Evolutionary conservation across 805 yeast genomes (phyloP), one percentile per base, ranked within the genome.

Genomic region (Spathaspora arborariae): DNA sequence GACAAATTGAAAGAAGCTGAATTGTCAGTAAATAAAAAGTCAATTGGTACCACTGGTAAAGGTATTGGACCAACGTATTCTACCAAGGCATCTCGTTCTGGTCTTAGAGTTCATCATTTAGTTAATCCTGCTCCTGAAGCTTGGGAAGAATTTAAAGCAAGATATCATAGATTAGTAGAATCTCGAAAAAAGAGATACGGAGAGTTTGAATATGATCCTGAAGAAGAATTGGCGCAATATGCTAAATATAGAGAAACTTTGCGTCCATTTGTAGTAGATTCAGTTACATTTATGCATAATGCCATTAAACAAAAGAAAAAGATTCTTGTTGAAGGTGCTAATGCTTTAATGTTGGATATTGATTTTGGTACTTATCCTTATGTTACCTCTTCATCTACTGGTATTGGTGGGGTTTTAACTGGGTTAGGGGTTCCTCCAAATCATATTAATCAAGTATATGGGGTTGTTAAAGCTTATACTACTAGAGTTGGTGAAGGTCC

Each of bases 401-500:
- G 96, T 59, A 89, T 94, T 61, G 99, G 99, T 57, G 99, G 99
- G 72, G 98, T 94, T 44, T 75, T 90, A 60, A 94, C 99, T 35
- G 99, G 99, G 51, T 79, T 94, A 55, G 99, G 98, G 56, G 68
- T 94, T 51, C 97, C 98, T n/a, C 99, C 99, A 56, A 79, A 76
- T 54, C 72, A 82, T 52, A 85, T 94, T 58, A 79, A 76, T 45
- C 84, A 89, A 65, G 76, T 90, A 39, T 89, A 85, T 65, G 99
- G 99, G 69, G 99, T 94, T 20, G 98, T 92, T 41, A 94, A 94
- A 76, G 98, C 98, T 37, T 94, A 94, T 72, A 94, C 99, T 40
- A 94, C 99, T 33, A 84, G 99, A 71, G 99, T 94, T 46, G 99
- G 99, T 59, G 98, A 91, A 64, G 99, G 99, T 54, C 99, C 99